Evolutionary conservation across 164 flowering plant species (phyloP).

Genomic region (Sedum album): DNA sequence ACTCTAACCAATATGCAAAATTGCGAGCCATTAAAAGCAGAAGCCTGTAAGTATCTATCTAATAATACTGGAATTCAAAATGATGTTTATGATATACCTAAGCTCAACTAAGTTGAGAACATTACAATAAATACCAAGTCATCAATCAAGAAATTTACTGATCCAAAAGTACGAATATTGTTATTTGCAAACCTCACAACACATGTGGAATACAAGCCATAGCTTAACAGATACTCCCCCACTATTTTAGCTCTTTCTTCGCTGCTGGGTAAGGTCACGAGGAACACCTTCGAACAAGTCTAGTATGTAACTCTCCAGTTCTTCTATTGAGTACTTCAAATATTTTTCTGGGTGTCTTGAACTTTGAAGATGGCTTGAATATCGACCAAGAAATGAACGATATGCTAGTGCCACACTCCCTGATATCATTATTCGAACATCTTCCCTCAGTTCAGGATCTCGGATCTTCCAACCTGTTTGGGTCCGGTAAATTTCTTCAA

Average conservation of each 20-base stretch:
- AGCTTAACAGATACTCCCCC: not conserved
- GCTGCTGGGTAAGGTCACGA: conserved; percentile 38
- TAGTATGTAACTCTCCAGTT: conserved; percentile 55
- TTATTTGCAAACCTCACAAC: conserved; percentile 29
- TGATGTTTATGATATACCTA: no score
- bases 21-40: no score
- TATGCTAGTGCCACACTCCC: conserved; percentile 78
- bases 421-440: conserved; percentile 65
- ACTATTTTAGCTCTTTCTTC: conserved; percentile 35
- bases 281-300: conserved; percentile 79
- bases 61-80: no score
- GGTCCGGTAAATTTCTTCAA: no score
- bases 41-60: no score
- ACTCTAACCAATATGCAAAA: no score
- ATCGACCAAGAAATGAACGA: conserved; percentile 68
- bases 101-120: no score
- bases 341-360: conserved; percentile 72
- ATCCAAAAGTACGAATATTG: no score
- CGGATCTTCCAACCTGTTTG: conserved; percentile 84
- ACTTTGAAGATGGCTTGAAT: conserved; percentile 57
- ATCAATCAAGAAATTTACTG: no score
- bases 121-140: no score
- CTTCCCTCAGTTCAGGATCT: conserved; percentile 72
- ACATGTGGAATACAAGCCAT: not conserved
- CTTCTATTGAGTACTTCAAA: conserved; percentile 71